Evolutionary conservation across 1,284 basidiomycete species (phyloP).

Genomic region (Austroboletus rostrupii): DNA sequence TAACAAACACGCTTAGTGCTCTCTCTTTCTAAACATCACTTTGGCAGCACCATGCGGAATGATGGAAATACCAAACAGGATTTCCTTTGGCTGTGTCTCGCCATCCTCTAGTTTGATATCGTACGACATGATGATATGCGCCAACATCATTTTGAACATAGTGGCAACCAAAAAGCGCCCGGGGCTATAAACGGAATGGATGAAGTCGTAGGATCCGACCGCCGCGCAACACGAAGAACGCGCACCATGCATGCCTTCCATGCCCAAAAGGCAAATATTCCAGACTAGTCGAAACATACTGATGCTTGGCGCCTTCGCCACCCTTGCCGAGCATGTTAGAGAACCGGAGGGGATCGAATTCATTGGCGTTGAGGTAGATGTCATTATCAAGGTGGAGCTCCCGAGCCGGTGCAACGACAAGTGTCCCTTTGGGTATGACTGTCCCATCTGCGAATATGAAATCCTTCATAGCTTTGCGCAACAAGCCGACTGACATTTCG

Average conservation of each 20-base stretch:
- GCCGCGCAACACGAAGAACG: too few species aligned
- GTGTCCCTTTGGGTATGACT: neutral
- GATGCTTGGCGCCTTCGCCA: constrained; percentile 17
- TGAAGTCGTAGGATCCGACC: too few species aligned
- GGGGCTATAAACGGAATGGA: constrained; percentile 18
- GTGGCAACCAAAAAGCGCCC: constrained; percentile 31
- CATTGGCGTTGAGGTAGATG: neutral
- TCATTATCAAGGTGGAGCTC: neutral
- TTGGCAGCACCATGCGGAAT: too few species aligned
- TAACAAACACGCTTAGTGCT: too few species aligned
- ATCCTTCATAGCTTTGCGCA: neutral
- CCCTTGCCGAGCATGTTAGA: constrained; percentile 11
- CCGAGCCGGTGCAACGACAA: neutral
- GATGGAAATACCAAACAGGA: too few species aligned
- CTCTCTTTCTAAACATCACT: too few species aligned
- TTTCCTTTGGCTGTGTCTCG: too few species aligned
- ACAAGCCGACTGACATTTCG: neutral
- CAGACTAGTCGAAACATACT: constrained; percentile 12
- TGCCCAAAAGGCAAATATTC: constrained; percentile 20
- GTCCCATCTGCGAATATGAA: neutral
- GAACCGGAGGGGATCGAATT: constrained; percentile 35
- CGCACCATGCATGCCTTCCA: constrained; percentile 19
- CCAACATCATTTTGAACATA: constrained; percentile 28
- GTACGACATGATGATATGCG: constrained; percentile 25
- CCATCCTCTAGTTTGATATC: constrained; percentile 26